Evolutionary conservation across 148 eudicot genomes (phyloP).

Genomic region (Rhododendron simsii): DNA sequence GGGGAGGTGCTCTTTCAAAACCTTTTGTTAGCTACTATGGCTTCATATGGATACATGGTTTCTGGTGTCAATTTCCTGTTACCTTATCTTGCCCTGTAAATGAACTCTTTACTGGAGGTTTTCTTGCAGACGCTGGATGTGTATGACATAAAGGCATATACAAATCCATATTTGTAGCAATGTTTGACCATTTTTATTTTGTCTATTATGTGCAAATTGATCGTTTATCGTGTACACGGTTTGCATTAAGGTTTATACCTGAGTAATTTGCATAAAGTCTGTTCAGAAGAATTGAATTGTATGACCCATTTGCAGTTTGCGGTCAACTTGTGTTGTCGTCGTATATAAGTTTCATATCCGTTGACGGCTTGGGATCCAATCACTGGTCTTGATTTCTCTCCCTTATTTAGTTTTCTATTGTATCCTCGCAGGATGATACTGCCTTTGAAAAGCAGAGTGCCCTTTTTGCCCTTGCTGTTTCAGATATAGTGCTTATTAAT

Average conservation of each 20-base stretch:
- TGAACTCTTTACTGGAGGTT: neutral
- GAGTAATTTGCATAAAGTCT: neutral
- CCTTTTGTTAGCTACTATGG: neutral
- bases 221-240: neutral
- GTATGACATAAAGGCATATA: neutral
- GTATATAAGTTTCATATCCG: neutral
- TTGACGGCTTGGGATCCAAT: neutral
- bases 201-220: too few relatives aligned
- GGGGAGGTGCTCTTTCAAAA: constrained; percentile 65
- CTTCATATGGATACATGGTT: constrained; percentile 4
- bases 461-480: constrained; percentile 98
- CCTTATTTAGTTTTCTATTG: neutral
- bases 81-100: neutral
- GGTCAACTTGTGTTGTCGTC: neutral
- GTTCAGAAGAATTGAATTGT: neutral
- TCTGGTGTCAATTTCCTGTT: neutral
- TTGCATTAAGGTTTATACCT: neutral
- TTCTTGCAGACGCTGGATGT: neutral
- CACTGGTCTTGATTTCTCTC: neutral
- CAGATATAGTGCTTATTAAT: constrained; percentile 98
- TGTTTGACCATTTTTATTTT: neutral
- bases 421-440: constrained; percentile 79
- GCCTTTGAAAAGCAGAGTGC: constrained; percentile 98
- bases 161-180: neutral
- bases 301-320: neutral